Evolutionary conservation across 805 yeast species (phyloP), one percentile per base, ranked within the genome.

Genomic region (Tetrapisispora iriomotensis): DNA sequence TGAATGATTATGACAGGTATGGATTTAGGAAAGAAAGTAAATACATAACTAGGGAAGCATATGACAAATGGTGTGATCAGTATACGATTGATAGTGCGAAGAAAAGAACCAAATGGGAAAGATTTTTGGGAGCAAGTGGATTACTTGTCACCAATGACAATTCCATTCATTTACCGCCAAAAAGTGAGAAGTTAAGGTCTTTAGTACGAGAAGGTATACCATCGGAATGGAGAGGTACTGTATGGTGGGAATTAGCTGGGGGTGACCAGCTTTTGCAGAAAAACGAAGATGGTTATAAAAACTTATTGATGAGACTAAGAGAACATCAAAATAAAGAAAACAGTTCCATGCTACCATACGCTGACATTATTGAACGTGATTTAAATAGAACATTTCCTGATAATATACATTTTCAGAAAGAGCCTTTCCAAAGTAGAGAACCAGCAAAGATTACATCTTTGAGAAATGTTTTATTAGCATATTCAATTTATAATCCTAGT

Each of bases 181-280:
- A 72, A 43, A 79, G 87, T 2, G 88, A 80, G 38, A 84, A 82
- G 49, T 67, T 86, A 45, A 79, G 81, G 51, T 71, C 90, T 44
- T 78, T 83, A 50, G 75, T 90, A 10, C 71, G 96, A 39, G 82
- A 83, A 56, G 98, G 98, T 8, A 80, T 90, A 8, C 97, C 98
- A 0, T 86, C 95, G 0, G 96, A 85, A 56, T 90, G 96, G 96
- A 68, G 98, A 48, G 98, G 97, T 1, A 75, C 75, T 47, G 96
- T 96, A 0, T 90, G 98, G 98, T 90, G 92, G 70, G 77, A 77
- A 65, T 88, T 84, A 60, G 94, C 94, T 5, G 77, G 79, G 21
- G 98, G 97, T 2, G 71, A 77, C 40, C 90, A 82, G 37, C 72
- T 71, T 49, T 61, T 86, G 40, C 76, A 71, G 46, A 75, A 76